Conservation (phyloP, 768 basidiomycete genomes). For the Auricularia auricula-judae region DNA sequence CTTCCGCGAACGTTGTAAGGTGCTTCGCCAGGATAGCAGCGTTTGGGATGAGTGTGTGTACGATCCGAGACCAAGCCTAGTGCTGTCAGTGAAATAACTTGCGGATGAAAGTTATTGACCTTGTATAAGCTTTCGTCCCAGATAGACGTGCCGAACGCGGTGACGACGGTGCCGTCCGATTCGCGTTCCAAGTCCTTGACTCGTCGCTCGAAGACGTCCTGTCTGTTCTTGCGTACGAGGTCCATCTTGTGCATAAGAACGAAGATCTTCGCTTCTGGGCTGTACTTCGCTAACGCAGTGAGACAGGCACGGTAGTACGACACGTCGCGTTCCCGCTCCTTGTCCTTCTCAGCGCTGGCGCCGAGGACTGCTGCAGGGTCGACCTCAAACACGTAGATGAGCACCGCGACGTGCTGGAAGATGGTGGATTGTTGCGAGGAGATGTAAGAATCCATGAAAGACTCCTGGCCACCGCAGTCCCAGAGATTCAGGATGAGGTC, state of each 20-base stretch:
- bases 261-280: slow-evolving; percentile 78
- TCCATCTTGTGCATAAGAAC: slow-evolving; percentile 98
- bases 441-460: slow-evolving; percentile 96
- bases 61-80: slow-evolving; percentile 97
- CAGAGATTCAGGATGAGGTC: slow-evolving; percentile 93
- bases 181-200: slow-evolving; percentile 60
- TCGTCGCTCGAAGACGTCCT: slow-evolving; percentile 56
- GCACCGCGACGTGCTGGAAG: slow-evolving; percentile 91
- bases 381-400: slow-evolving; percentile 98
- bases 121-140: slow-evolving; percentile 96
- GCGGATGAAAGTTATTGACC: slow-evolving; percentile 28
- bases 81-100: background rate
- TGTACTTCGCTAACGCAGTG: slow-evolving; percentile 64
- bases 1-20: slow-evolving; percentile 72
- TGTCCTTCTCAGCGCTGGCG: background rate
- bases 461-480: slow-evolving; percentile 98
- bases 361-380: slow-evolving; percentile 25
- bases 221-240: slow-evolving; percentile 57
- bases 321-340: slow-evolving; percentile 74
- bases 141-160: slow-evolving; percentile 88
- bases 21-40: slow-evolving; percentile 81
- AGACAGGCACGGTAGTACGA: slow-evolving; percentile 90
- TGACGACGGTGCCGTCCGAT: slow-evolving; percentile 47
- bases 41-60: slow-evolving; percentile 93
- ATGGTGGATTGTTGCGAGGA: slow-evolving; percentile 86